phyloP scores from a whole-genome alignment of 331 rosid genomes.

The Quercus lobata region DNA sequence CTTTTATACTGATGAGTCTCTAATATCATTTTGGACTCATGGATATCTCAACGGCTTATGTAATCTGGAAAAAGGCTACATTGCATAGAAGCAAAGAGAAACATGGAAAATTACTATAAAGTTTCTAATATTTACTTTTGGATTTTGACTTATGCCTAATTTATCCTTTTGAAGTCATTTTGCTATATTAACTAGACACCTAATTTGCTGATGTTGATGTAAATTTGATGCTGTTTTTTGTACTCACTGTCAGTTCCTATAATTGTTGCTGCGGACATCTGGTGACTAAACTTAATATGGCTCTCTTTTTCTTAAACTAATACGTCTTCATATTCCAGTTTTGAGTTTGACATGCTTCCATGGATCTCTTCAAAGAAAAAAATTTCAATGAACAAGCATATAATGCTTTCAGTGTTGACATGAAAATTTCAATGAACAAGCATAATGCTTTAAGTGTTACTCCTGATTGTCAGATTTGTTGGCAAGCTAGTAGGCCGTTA shows the following conservation, averaged over 20 bases:
- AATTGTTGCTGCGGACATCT: no score
- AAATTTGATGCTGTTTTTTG: no score
- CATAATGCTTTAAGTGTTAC: neutral
- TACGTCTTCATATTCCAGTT: neutral
- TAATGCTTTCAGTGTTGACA: neutral
- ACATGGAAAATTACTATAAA: no score
- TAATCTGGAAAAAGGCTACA: no score
- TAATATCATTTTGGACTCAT: neutral
- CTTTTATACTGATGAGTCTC: neutral
- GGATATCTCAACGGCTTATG: neutral
- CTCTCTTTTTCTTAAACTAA: neutral
- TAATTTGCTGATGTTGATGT: no score
- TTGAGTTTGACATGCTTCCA: neutral
- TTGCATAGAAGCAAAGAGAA: no score
- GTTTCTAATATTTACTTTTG: no score
- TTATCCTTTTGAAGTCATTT: no score
- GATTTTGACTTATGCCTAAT: no score
- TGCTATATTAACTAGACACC: no score
- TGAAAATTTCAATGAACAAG: neutral
- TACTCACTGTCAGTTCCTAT: no score
- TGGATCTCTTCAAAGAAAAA: neutral
- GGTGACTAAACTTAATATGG: no score
- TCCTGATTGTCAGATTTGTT: constrained; percentile 45
- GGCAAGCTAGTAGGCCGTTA: constrained; percentile 89
- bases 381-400: neutral